Evolutionary conservation across 257 asterid genomes (phyloP).

Genomic region (Mitragyna speciosa): DNA sequence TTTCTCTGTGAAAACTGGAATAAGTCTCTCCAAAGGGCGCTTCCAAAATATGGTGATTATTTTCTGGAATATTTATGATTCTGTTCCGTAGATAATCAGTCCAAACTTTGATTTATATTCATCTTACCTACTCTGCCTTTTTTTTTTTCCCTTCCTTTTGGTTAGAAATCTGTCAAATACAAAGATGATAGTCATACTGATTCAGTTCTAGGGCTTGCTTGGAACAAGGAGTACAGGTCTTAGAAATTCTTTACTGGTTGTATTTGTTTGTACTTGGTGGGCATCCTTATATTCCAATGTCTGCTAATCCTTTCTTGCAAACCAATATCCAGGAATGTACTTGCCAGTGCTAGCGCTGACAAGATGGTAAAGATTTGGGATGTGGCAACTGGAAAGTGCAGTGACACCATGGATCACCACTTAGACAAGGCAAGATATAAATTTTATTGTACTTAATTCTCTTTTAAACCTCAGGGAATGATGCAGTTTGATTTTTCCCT

Average conservation of each 20-base stretch:
- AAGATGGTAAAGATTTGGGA: slow-evolving; percentile 89
- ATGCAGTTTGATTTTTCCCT: neutral
- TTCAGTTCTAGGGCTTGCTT: slow-evolving; percentile 90
- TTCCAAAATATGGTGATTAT: neutral
- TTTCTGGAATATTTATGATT: neutral
- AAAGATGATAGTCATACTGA: slow-evolving; percentile 84
- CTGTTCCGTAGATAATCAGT: neutral
- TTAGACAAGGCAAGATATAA: slow-evolving; percentile 70
- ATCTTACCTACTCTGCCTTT: slow-evolving; percentile 7
- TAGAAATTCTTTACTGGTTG: slow-evolving; percentile 9
- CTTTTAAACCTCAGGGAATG: neutral
- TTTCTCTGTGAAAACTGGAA: neutral
- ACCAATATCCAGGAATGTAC: slow-evolving; percentile 60
- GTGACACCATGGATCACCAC: slow-evolving; percentile 71
- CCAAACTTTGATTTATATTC: neutral
- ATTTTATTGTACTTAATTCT: neutral
- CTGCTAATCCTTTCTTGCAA: slow-evolving; percentile 7
- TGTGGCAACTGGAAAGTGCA: slow-evolving; percentile 69
- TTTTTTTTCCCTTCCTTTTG: slow-evolving; percentile 6
- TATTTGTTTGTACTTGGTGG: neutral
- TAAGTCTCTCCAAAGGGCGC: neutral
- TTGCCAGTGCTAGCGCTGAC: slow-evolving; percentile 96
- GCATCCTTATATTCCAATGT: slow-evolving; percentile 8
- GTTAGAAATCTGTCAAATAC: slow-evolving; percentile 66
- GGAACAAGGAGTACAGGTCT: slow-evolving; percentile 90